Conservation (phyloP, 2,329 filamentous ascomycete genomes). For the Ramularia endophylla region DNA sequence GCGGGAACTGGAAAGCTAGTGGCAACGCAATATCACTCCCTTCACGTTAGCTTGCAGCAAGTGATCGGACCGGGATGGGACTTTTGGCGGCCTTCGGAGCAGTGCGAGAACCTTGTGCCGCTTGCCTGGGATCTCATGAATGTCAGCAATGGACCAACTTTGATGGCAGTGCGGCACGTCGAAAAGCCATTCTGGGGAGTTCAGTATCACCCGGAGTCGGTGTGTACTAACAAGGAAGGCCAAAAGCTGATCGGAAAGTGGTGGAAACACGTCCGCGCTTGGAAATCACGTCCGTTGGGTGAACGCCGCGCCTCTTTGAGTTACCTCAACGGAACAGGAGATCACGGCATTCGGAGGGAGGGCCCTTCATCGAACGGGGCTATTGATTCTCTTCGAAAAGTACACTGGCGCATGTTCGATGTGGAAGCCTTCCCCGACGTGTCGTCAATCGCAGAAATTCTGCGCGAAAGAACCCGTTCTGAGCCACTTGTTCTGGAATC, state of each 20-base stretch:
- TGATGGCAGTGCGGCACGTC: conserved; percentile 72
- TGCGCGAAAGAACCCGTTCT: conserved; percentile 26
- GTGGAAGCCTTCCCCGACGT: conserved; percentile 21
- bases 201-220: conserved; percentile 86
- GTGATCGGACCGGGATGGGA: conserved; percentile 26
- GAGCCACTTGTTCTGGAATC: conserved; percentile 45
- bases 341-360: background rate
- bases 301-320: too few relatives aligned
- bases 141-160: conserved; percentile 47
- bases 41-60: conserved; percentile 43
- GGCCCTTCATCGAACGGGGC: background rate
- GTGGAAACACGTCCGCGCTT: conserved; percentile 55
- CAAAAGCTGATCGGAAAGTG: conserved; percentile 64
- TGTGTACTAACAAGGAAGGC: conserved; percentile 68
- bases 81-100: conserved; percentile 35
- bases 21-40: conserved; percentile 72
- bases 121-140: conserved; percentile 45
- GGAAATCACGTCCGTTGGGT: conserved; percentile 8
- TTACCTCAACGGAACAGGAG: background rate
- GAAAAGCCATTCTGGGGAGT: conserved; percentile 74
- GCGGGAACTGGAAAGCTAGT: conserved; percentile 52
- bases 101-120: conserved; percentile 36
- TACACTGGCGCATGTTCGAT: conserved; percentile 3
- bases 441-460: conserved; percentile 32
- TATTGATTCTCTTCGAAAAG: background rate